phyloP scores from a whole-genome alignment of 306 rosid species.

The Trifolium pratense region DNA sequence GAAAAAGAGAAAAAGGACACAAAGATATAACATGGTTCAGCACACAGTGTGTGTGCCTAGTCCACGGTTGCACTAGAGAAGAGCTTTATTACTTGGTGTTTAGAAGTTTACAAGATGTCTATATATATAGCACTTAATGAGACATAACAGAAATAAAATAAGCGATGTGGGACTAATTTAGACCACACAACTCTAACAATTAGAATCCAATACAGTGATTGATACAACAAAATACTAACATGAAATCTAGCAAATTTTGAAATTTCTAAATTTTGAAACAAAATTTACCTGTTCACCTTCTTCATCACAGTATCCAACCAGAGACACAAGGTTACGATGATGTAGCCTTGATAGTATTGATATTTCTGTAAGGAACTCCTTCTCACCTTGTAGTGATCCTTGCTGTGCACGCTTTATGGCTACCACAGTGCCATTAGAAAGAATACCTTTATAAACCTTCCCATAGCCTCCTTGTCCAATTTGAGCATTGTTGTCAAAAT shows the following conservation, averaged over 20 bases:
- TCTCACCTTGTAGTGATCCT: constrained; percentile 85
- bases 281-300: constrained; percentile 75
- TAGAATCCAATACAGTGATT: background rate
- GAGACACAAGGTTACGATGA: constrained; percentile 82
- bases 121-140: too few relatives aligned
- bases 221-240: too few relatives aligned
- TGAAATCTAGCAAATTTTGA: too few relatives aligned
- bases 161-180: too few relatives aligned
- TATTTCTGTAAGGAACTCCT: constrained; percentile 86
- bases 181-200: too few relatives aligned
- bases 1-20: too few relatives aligned
- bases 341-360: constrained; percentile 76
- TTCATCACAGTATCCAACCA: constrained; percentile 81
- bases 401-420: constrained; percentile 91
- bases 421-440: constrained; percentile 61
- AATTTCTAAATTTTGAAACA: constrained; percentile 2
- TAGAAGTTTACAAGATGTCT: too few relatives aligned
- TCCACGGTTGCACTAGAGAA: too few relatives aligned
- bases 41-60: too few relatives aligned
- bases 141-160: too few relatives aligned
- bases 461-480: constrained; percentile 90
- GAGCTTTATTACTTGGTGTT: too few relatives aligned
- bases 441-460: constrained; percentile 76
- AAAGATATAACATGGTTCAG: too few relatives aligned
- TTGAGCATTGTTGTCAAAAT: constrained; percentile 60